phyloP scores from a whole-genome alignment of 129 eudicot genomes.

The Arctium minus region DNA sequence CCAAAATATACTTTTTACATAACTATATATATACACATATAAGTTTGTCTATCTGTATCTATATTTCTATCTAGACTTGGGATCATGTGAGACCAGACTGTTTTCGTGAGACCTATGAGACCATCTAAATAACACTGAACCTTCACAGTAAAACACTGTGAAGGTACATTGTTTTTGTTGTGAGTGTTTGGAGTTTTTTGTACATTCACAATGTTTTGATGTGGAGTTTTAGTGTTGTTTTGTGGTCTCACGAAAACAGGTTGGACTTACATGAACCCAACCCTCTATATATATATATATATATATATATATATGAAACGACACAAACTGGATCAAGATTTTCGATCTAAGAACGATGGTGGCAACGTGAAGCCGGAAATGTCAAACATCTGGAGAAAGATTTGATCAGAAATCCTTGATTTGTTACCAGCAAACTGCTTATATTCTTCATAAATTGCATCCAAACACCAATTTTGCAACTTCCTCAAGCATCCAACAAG shows the following conservation, averaged over 20 bases:
- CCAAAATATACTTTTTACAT: background rate
- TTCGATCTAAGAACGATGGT: background rate
- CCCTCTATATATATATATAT: too few relatives aligned
- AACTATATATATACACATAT: background rate
- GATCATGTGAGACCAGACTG: background rate
- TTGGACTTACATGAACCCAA: too few relatives aligned
- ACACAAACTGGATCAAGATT: background rate
- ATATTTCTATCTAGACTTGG: too few relatives aligned
- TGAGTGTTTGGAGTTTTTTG: too few relatives aligned
- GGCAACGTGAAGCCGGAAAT: background rate
- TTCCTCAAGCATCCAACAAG: slow-evolving; percentile 20
- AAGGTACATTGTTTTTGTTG: background rate
- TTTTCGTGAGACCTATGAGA: background rate
- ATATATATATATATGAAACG: too few relatives aligned
- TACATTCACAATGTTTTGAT: background rate
- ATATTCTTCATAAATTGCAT: slow-evolving; percentile 12
- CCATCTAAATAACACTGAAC: background rate
- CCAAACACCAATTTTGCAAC: slow-evolving; percentile 7
- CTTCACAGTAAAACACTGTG: background rate
- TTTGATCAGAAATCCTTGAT: slow-evolving; percentile 9
- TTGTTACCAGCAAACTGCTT: slow-evolving; percentile 14
- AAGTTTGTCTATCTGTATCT: too few relatives aligned
- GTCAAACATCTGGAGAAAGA: slow-evolving; percentile 12
- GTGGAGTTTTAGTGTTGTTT: background rate
- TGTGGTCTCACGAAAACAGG: background rate